Evolutionary conservation across 2,329 filamentous ascomycete species (phyloP).

Genomic region (Cladophialophora immunda): DNA sequence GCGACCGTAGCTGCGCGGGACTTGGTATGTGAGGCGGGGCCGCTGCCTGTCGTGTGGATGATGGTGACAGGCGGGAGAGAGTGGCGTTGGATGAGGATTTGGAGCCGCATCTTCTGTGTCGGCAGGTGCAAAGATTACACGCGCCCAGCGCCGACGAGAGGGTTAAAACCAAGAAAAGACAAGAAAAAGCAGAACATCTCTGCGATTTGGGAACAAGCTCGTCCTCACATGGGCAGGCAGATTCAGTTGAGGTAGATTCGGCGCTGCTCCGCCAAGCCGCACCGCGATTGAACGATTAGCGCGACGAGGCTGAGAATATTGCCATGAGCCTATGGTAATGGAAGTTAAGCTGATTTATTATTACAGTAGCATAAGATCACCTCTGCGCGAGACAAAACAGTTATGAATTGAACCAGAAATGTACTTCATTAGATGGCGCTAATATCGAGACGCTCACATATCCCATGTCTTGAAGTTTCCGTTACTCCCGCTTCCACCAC

Average conservation of each 20-base stretch:
- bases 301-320: slow-evolving; percentile 5
- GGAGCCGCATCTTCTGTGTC: slow-evolving; percentile 68
- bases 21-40: slow-evolving; percentile 52
- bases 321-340: too few relatives aligned
- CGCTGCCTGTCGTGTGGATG: slow-evolving; percentile 69
- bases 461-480: background rate
- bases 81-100: slow-evolving; percentile 76
- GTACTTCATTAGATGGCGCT: background rate
- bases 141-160: background rate
- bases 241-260: background rate
- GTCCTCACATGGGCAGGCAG: background rate
- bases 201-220: background rate
- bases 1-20: slow-evolving; percentile 71
- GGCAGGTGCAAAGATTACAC: slow-evolving; percentile 4
- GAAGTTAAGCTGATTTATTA: too few relatives aligned
- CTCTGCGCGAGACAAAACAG: too few relatives aligned
- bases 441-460: background rate
- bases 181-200: background rate
- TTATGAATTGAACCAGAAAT: background rate
- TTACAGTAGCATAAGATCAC: background rate
- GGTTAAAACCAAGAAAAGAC: background rate
- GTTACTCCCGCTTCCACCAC: background rate
- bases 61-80: slow-evolving; percentile 75
- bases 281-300: background rate
- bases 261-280: background rate